Conservation (phyloP, 345 rosid genomes). For the Psidium friedrichsthalianum region DNA sequence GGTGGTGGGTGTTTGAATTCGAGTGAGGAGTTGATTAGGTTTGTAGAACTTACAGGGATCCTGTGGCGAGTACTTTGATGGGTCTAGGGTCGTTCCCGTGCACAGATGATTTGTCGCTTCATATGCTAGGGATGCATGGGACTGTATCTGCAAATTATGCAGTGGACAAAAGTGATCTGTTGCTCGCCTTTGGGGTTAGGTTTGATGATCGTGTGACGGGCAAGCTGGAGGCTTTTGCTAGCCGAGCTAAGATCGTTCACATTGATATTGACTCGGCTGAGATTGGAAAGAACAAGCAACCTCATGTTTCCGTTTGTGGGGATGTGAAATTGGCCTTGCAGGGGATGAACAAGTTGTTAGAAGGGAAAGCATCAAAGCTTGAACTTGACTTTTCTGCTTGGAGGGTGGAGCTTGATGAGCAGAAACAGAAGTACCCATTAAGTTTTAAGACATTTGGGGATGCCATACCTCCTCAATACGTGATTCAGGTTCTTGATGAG, state of each 20-base stretch:
- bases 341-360: conserved; percentile 62
- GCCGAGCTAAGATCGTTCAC: conserved; percentile 89
- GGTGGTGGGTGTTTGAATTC: conserved; percentile 99
- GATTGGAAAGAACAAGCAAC: conserved; percentile 98
- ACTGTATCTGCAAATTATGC: conserved; percentile 89
- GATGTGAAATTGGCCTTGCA: conserved; percentile 76
- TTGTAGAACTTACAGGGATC: conserved; percentile 79
- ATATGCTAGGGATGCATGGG: conserved; percentile 99
- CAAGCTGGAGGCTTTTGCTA: conserved; percentile 92
- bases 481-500: conserved; percentile 80
- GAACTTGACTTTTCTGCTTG: conserved; percentile 57
- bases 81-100: conserved; percentile 75
- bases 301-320: conserved; percentile 81
- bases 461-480: conserved; percentile 89
- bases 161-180: conserved; percentile 74
- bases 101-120: conserved; percentile 55
- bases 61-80: conserved; percentile 97
- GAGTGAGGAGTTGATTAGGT: conserved; percentile 64
- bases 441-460: conserved; percentile 77
- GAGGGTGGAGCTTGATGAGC: conserved; percentile 66
- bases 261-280: conserved; percentile 92
- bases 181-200: conserved; percentile 93
- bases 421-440: conserved; percentile 59
- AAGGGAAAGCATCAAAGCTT: conserved; percentile 25
- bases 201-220: conserved; percentile 97